These are phyloP conservation scores for Penicillium sp. DNA, from an alignment of 2,329 filamentous ascomycete species.

Conservation along the genomic window DNA sequence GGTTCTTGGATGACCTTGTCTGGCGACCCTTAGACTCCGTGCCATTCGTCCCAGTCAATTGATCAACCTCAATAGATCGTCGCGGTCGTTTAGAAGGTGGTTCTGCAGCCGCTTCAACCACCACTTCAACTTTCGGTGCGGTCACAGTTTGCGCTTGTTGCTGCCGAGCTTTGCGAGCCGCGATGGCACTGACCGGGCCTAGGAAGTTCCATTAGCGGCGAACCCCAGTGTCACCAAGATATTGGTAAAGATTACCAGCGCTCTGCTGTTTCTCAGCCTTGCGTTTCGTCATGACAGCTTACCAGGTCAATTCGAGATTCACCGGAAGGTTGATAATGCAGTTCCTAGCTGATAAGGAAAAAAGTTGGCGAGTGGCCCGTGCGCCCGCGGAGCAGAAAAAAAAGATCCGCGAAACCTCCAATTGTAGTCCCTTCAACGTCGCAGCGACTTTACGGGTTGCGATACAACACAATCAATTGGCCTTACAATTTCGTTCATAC, in stretches of 20 bases:
- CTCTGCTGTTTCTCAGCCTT: slow-evolving; percentile 40
- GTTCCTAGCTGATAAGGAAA: slow-evolving; percentile 24
- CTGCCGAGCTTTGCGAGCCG: slow-evolving; percentile 43
- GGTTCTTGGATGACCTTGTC: slow-evolving; percentile 23
- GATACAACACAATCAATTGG: slow-evolving; percentile 5
- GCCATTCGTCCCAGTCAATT: slow-evolving; percentile 9
- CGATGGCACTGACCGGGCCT: slow-evolving; percentile 44
- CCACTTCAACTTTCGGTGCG: slow-evolving; percentile 18
- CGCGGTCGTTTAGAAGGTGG: slow-evolving; percentile 38
- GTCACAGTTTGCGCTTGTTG: slow-evolving; percentile 29
- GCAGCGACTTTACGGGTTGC: slow-evolving; percentile 5
- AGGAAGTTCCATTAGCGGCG: slow-evolving; percentile 3
- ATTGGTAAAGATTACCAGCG: slow-evolving; percentile 25
- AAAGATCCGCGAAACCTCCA: slow-evolving; percentile 26
- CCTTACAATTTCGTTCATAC: not conserved
- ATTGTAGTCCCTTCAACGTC: slow-evolving; percentile 13
- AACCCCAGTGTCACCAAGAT: not conserved
- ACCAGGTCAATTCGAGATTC: slow-evolving; percentile 1
- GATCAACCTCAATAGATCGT: slow-evolving; percentile 25
- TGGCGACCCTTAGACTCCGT: slow-evolving; percentile 13
- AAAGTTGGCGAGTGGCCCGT: slow-evolving; percentile 39
- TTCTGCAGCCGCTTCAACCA: slow-evolving; percentile 23
- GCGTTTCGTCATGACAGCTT: slow-evolving; percentile 32
- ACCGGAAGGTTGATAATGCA: slow-evolving; percentile 19
- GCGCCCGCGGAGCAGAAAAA: slow-evolving; percentile 42